Conservation (phyloP, 305 asterid species). For the Lippia alba region DNA sequence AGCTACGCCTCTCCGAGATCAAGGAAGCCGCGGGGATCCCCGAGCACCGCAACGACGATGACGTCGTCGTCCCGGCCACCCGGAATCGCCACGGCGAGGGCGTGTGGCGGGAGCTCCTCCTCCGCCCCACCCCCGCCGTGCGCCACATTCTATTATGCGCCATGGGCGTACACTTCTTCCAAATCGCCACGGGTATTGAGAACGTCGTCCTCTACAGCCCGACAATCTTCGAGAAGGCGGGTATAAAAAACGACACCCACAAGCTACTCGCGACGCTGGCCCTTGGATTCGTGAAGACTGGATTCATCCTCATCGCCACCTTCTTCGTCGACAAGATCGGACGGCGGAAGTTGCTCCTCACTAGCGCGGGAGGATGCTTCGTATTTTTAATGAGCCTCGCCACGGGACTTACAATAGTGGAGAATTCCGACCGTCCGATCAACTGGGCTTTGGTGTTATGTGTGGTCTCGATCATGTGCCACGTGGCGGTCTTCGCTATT, state of each 20-base stretch:
- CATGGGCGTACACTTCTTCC: slow-evolving; percentile 58
- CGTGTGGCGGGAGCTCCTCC: slow-evolving; percentile 53
- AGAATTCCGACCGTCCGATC: slow-evolving; percentile 36
- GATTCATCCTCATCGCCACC: slow-evolving; percentile 56
- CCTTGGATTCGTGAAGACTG: slow-evolving; percentile 51
- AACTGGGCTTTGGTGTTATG: slow-evolving; percentile 51
- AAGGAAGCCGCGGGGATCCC: slow-evolving; percentile 68
- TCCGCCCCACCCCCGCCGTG: slow-evolving; percentile 49
- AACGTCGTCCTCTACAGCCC: slow-evolving; percentile 61
- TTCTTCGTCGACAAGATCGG: slow-evolving; percentile 54
- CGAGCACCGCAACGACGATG: slow-evolving; percentile 47
- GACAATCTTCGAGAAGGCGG: slow-evolving; percentile 52
- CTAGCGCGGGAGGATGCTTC: slow-evolving; percentile 49
- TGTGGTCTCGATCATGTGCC: slow-evolving; percentile 38
- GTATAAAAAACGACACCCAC: slow-evolving; percentile 35
- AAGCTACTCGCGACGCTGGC: slow-evolving; percentile 54
- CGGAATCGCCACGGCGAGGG: slow-evolving; percentile 42
- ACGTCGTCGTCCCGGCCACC: slow-evolving; percentile 42
- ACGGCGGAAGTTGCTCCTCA: slow-evolving; percentile 49
- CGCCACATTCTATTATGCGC: slow-evolving; percentile 53
- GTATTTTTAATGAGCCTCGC: slow-evolving; percentile 36
- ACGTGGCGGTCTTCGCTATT: slow-evolving; percentile 56
- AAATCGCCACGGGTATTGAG: slow-evolving; percentile 61
- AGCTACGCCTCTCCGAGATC: slow-evolving; percentile 49
- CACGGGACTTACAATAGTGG: slow-evolving; percentile 42